These are phyloP conservation scores for Tilletiopsis washingtonensis DNA, from an alignment of 1,284 basidiomycete genomes.

Conservation along the genomic window DNA sequence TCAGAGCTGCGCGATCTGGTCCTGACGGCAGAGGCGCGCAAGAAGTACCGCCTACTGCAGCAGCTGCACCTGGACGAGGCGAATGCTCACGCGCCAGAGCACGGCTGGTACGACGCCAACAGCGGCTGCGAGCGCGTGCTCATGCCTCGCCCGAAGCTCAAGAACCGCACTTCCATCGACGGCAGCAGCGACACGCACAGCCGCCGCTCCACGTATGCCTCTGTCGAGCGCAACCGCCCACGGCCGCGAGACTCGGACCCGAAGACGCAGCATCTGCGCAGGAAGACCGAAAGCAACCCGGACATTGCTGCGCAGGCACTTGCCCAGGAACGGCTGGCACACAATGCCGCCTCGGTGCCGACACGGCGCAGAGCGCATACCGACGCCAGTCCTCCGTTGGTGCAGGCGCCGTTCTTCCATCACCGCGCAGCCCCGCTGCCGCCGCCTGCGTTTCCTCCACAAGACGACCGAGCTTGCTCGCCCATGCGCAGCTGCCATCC, in stretches of 20 bases:
- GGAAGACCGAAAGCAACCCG: neutral
- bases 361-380: too few relatives aligned
- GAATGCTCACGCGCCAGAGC: constrained; percentile 3
- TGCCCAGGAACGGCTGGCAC: too few relatives aligned
- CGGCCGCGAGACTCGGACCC: neutral
- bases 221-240: neutral
- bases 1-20: neutral
- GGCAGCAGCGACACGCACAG: neutral
- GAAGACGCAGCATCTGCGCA: constrained; percentile 1
- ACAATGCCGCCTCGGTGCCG: too few relatives aligned
- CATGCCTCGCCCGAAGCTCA: constrained; percentile 5
- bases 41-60: constrained; percentile 6
- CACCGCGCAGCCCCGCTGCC: constrained; percentile 10
- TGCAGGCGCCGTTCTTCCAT: constrained; percentile 6
- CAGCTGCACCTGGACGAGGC: constrained; percentile 11
- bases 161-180: neutral
- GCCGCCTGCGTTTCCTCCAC: neutral
- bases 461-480: too few relatives aligned
- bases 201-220: neutral
- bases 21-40: neutral
- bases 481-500: too few relatives aligned
- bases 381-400: too few relatives aligned
- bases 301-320: neutral
- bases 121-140: constrained; percentile 9
- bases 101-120: constrained; percentile 2